Evolutionary conservation across 352 stramenopile genomes (phyloP), one percentile per base, ranked within the genome.

Genomic region (Phytophthora hibernalis): DNA sequence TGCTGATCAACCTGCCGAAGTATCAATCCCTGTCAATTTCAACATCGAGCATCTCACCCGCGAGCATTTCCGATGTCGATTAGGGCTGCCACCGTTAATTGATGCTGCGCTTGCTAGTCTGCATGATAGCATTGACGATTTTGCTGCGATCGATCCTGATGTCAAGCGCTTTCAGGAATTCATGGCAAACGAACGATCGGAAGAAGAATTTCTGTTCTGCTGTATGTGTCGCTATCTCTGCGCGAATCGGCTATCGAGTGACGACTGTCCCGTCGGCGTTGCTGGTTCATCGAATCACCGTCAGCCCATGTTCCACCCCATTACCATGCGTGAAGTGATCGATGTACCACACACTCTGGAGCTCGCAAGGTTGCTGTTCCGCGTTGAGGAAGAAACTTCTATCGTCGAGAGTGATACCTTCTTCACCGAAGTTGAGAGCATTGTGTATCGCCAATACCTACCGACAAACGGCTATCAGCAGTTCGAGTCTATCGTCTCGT

Each of bases 61-160:
- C 15, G 73, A 91, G 52, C 85, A 94, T 70, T 94, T 89, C 28
- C 79, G 80, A 9, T 90, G 79, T 61, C 76, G 88, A 20, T 58
- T 86, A 5, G 85, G 85, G 0, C 68, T 94, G 6, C 71, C 61
- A 21, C 69, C 75, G 9, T 60, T 94, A n/a, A 76, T 90, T 3
- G 77, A 89, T n/a, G 62, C 64, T 5, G 73, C 82, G 3, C 55
- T 85, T 30, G 43, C 49, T 1, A 78, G 70, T 26, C 35, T 91
- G 13, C 6, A 61, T 3, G 55, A 56, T 0, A 68, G 57, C 22
- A 44, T 89, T n/a, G 68, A 76, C 3, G 50, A 58, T 18, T 90
- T 91, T 26, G 53, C 67, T 15, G 38, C 24, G 0, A 45, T 88
- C 2, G 83, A 92, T 38, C 47, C 76, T 1, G 85, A 94, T 43